Evolutionary conservation across 108 stramenopile genomes (phyloP), one percentile per base, ranked within the genome.

Genomic region (Fragilaria crotonensis): DNA sequence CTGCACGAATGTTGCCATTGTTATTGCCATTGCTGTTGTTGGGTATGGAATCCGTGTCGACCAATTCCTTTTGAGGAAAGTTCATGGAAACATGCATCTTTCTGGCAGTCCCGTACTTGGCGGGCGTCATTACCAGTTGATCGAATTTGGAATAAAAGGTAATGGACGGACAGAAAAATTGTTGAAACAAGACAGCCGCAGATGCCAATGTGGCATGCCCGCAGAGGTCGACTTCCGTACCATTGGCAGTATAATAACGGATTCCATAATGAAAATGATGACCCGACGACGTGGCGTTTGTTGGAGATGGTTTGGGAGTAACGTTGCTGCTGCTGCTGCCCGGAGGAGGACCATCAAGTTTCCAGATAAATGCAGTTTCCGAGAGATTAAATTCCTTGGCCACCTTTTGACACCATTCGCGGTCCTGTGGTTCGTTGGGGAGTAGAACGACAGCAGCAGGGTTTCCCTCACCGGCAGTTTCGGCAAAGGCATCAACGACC

Each of bases 391-490:
- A 91, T 72, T 98, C 93, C 30, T 64, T 60, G 2, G 96, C 96
- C n/a, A 96, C 87, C 44, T 48, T 60, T 30, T 76, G 75, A 95
- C 95, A 96, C 90, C 94, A 98, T n/a, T 63, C 72, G n/a, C n/a
- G n/a, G n/a, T n/a, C n/a, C n/a, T n/a, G 49, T 52, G 9, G 53
- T 47, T 36, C 59, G 9, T 41, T 54, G 25, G 41, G 30, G 63
- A 91, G 58, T 11, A 97, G 54, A 11, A 97, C 95, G 26, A 99
- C 88, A n/a, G 84, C 94, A 21, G 98, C 98, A 19, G 96, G 90
- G 62, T 99, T 99, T 4, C 98, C 98, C 26, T 75, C 74, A 18
- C 93, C 95, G 7, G 75, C 54, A n/a, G 80, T 50, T 49, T 81
- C 57, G 14, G 85, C 77, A 66, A 96, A 95, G 46, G 85, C 77